Conservation (phyloP, 768 basidiomycete species). For the Lactarius hatsudake region DNA sequence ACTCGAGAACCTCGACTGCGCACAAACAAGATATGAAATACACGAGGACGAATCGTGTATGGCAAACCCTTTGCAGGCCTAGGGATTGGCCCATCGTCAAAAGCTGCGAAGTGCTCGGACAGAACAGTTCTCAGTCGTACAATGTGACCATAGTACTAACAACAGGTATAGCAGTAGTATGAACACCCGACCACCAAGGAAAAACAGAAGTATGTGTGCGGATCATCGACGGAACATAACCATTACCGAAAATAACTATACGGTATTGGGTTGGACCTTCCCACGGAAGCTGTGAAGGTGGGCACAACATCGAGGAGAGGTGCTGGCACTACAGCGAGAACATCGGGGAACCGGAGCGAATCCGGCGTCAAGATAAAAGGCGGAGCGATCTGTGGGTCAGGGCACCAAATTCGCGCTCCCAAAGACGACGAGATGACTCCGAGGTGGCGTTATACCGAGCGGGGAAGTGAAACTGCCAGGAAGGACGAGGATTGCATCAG, state of each 20-base stretch:
- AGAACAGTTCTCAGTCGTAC: background rate
- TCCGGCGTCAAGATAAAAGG: background rate
- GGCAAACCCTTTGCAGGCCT: conserved; percentile 10
- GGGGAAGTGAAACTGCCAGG: background rate
- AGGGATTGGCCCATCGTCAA: background rate
- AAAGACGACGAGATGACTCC: conserved; percentile 6
- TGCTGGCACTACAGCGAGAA: background rate
- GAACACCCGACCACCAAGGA: background rate
- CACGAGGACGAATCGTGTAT: conserved; percentile 4
- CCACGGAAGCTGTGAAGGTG: background rate
- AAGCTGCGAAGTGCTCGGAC: conserved; percentile 19
- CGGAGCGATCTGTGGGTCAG: background rate
- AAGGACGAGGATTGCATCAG: conserved; percentile 12
- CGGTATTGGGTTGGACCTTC: background rate
- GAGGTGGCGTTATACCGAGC: background rate
- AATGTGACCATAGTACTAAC: background rate
- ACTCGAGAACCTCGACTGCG: conserved; percentile 3
- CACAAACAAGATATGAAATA: background rate
- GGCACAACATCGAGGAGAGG: background rate
- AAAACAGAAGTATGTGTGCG: background rate
- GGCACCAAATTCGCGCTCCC: background rate
- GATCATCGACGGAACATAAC: conserved; percentile 5
- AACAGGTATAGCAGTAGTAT: background rate
- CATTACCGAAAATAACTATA: background rate
- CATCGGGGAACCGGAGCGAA: background rate